Evolutionary conservation across 345 rosid species (phyloP).

Genomic region (Salix arbutifolia): DNA sequence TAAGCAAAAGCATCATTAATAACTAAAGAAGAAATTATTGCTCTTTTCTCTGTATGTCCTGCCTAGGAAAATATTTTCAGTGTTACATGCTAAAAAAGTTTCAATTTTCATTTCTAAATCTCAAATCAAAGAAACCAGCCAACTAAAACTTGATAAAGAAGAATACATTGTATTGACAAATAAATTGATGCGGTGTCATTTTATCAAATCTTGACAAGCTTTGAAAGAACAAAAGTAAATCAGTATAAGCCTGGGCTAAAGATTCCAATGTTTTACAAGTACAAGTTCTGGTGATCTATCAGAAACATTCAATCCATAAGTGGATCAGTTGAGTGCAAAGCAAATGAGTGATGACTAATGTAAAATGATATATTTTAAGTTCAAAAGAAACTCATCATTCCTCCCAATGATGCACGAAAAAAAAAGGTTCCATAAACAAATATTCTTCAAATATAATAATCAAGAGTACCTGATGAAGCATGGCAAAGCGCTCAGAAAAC

Average conservation of each 20-base stretch:
- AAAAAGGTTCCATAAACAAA: slow-evolving; percentile 2
- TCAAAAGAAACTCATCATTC: background rate
- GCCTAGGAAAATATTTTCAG: too few species aligned
- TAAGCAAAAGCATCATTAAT: slow-evolving; percentile 1
- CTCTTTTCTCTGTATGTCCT: too few species aligned
- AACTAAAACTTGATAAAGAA: too few species aligned
- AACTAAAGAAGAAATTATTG: background rate
- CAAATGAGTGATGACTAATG: background rate
- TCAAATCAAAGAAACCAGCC: too few species aligned
- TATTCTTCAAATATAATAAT: slow-evolving; percentile 2
- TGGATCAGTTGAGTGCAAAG: background rate
- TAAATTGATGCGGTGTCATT: too few species aligned
- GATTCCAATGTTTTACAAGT: background rate
- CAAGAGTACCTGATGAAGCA: slow-evolving; percentile 75
- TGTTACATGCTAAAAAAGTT: too few species aligned
- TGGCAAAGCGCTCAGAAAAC: slow-evolving; percentile 65
- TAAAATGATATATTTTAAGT: background rate
- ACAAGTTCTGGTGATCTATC: background rate
- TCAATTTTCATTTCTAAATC: too few species aligned
- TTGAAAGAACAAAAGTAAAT: too few species aligned
- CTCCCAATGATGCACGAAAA: background rate
- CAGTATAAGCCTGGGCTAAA: background rate
- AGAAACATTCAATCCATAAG: background rate
- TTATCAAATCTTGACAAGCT: too few species aligned
- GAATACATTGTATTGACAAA: too few species aligned